These are phyloP conservation scores for Allodekkera sacchari DNA, from an alignment of 805 yeast species.

Conservation along the genomic window DNA sequence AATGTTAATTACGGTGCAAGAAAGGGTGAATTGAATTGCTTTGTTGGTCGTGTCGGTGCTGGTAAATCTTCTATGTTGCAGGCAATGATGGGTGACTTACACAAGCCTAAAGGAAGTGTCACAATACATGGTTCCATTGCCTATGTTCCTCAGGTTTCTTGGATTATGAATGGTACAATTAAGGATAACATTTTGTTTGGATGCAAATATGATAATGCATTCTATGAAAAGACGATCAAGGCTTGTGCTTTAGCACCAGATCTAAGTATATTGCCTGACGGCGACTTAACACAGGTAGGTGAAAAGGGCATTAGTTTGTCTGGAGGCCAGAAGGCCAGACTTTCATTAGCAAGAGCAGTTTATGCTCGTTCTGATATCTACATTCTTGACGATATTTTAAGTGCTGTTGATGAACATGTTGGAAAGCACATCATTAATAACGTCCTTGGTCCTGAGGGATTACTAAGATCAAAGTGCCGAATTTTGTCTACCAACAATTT, in stretches of 20 bases:
- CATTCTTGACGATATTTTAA: conserved; percentile 82
- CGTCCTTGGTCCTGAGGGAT: conserved; percentile 39
- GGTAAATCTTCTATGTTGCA: conserved; percentile 56
- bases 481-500: conserved; percentile 53
- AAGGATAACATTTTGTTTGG: conserved; percentile 91
- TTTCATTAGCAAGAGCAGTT: conserved; percentile 91
- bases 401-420: conserved; percentile 98
- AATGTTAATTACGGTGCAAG: conserved; percentile 40
- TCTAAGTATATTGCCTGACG: conserved; percentile 72
- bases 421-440: conserved; percentile 71
- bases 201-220: conserved; percentile 68
- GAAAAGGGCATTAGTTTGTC: conserved; percentile 95
- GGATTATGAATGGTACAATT: conserved; percentile 95
- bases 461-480: conserved; percentile 43
- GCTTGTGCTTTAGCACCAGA: conserved; percentile 87
- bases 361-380: conserved; percentile 91
- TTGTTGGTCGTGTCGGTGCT: conserved; percentile 61
- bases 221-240: conserved; percentile 69
- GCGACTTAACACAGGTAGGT: conserved; percentile 90
- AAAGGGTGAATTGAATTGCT: conserved; percentile 48
- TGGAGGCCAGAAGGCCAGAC: conserved; percentile 97
- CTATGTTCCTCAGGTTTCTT: conserved; percentile 69
- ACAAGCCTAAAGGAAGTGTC: conserved; percentile 26
- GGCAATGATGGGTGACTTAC: conserved; percentile 47
- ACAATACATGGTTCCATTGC: conserved; percentile 39